Evolutionary conservation across 202 grass and related monocot species (phyloP).

Genomic region (Carex sylvatica): DNA sequence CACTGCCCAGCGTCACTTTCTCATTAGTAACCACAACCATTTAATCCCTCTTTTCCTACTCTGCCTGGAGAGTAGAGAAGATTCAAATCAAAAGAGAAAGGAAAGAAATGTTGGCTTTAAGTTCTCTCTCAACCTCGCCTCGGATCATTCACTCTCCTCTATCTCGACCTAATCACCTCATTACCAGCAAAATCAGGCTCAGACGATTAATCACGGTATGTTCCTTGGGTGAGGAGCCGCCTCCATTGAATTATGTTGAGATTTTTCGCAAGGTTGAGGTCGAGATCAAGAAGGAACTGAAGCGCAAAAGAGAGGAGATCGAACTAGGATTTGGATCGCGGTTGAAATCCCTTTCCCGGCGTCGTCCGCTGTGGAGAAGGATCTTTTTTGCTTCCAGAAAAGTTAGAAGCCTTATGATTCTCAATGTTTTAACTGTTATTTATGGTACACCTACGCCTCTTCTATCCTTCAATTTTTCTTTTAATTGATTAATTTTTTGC

Average conservation of each 20-base stretch:
- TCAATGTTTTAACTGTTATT: slow-evolving; percentile 92
- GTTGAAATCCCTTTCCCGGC: slow-evolving; percentile 22
- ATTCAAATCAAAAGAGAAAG: neutral
- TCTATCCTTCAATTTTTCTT: neutral
- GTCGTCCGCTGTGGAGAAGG: slow-evolving; percentile 63
- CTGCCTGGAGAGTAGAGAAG: neutral
- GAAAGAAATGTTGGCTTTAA: neutral
- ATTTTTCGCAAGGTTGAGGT: neutral
- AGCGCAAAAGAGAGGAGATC: neutral
- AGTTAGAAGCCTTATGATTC: slow-evolving; percentile 81
- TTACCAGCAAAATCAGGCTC: neutral
- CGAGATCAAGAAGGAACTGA: slow-evolving; percentile 7
- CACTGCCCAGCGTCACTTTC: neutral
- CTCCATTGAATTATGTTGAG: slow-evolving; percentile 2
- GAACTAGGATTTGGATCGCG: slow-evolving; percentile 10
- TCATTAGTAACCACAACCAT: neutral
- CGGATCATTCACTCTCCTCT: slow-evolving; percentile 7
- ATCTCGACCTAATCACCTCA: neutral
- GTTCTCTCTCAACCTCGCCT: neutral
- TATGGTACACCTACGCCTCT: slow-evolving; percentile 44
- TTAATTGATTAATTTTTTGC: neutral
- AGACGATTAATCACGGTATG: neutral
- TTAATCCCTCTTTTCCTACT: neutral
- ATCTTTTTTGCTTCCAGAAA: slow-evolving; percentile 95
- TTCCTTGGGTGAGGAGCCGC: slow-evolving; percentile 12